Evolutionary conservation across 371 early-diverging fungal species (phyloP), one percentile per base, ranked within the genome.

Genomic region (Synchytrium microbalum): DNA sequence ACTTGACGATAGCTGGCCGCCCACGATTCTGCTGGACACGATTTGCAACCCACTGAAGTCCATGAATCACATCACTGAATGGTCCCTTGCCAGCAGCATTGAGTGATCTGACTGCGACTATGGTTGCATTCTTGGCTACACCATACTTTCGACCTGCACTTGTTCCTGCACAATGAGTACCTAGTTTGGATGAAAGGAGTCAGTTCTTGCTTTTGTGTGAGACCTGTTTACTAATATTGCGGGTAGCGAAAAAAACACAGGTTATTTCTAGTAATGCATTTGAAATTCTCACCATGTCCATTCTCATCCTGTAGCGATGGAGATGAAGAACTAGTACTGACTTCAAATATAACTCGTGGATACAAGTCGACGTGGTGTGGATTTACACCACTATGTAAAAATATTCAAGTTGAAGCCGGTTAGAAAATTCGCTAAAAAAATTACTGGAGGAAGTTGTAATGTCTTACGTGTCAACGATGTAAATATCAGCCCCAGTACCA

Each of bases 281-380:
- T 30, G 24, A 62, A 30, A 2, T 61, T 53, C 8, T n/a, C 25
- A 3, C 84, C 84, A 58, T 75, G 75, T 10, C 73, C 73, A 38
- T 72, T 66, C 8, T 64, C 70, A 57, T 77, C 77, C 32, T 46
- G 51, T 25, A 75, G 46, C 5, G 46, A 66, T 29, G 78, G 75
- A 26, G 70, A n/a, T n/a, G 27, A 70, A 19, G 58, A 55, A 32
- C 81, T 68, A 61, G 76, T 82, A 58, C 77, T 88, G 46, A 72
- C 77, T 19, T 84, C 89, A 92, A 90, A 93, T 26, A 57, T 67
- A 19, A 89, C 93, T 64, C 91, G 84, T 5, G 84, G 88, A 56
- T 72, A 79, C 63, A 93, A 85, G 61, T 93, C 92, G 3, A 68
- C 69, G 70, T 92, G 90, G 2, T 64, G 61, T n/a, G 74, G 67